Conservation (phyloP, 768 basidiomycete genomes). For the Krasilnikovozyma curviuscula region DNA sequence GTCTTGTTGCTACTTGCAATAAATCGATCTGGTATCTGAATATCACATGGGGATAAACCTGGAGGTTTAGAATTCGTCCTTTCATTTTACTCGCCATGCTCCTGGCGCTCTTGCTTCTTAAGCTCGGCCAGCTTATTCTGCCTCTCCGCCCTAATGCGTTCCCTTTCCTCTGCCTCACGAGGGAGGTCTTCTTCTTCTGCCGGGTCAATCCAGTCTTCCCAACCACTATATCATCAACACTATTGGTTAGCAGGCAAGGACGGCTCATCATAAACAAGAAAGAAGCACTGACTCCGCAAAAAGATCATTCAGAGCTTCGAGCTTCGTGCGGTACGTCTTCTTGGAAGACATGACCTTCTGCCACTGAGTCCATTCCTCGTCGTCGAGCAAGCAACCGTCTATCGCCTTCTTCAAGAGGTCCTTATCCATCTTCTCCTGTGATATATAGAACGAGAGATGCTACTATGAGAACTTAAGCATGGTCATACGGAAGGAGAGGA, state of each 20-base stretch:
- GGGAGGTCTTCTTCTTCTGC: conserved; percentile 1
- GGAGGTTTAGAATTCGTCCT: too few species aligned
- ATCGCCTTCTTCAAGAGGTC: conserved; percentile 19
- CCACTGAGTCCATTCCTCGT: conserved; percentile 22
- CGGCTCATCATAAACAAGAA: neutral
- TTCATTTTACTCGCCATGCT: too few species aligned
- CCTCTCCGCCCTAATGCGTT: too few species aligned
- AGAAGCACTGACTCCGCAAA: neutral
- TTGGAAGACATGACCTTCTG: conserved; percentile 13
- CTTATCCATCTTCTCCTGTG: conserved; percentile 14
- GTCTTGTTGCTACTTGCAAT: too few species aligned
- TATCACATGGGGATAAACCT: too few species aligned
- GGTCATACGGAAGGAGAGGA: neutral
- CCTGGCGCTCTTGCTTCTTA: too few species aligned
- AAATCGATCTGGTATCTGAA: too few species aligned
- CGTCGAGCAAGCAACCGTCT: conserved; percentile 18
- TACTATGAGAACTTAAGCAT: neutral
- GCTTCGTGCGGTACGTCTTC: conserved; percentile 13
- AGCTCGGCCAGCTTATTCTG: too few species aligned
- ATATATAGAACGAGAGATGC: conserved; percentile 10
- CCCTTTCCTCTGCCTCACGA: too few species aligned
- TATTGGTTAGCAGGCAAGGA: conserved; percentile 11
- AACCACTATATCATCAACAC: conserved; percentile 26
- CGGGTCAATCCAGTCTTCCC: conserved; percentile 20
- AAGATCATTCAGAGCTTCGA: conserved; percentile 18